phyloP scores from a whole-genome alignment of 257 asterid genomes.

The Ilex aquifolium region DNA sequence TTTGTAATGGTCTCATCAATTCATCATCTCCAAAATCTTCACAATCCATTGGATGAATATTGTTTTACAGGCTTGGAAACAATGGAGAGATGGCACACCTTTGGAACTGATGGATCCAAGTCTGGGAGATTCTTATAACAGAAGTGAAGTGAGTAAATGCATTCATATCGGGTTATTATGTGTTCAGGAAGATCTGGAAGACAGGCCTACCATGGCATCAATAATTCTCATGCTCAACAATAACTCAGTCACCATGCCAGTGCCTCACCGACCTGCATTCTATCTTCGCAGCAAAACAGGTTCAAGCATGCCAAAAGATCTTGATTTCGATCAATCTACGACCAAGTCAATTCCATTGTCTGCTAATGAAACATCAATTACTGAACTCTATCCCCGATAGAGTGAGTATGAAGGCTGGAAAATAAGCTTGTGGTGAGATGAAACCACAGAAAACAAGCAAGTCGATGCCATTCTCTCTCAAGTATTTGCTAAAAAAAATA shows the following conservation, averaged over 20 bases:
- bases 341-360: conserved; percentile 15
- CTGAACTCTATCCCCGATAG: conserved; percentile 22
- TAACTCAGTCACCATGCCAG: conserved; percentile 2
- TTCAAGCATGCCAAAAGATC: background rate
- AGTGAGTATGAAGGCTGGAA: no score
- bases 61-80: conserved; percentile 23
- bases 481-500: no score
- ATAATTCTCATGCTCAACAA: conserved; percentile 23
- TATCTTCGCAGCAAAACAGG: conserved; percentile 3
- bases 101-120: conserved; percentile 22
- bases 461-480: no score
- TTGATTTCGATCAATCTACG: conserved; percentile 8
- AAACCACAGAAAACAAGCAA: no score
- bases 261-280: conserved; percentile 19
- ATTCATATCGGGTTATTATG: conserved; percentile 21
- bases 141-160: conserved; percentile 20
- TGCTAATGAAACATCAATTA: conserved; percentile 15
- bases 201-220: conserved; percentile 25
- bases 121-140: conserved; percentile 4
- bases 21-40: background rate
- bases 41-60: background rate
- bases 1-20: background rate
- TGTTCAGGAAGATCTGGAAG: conserved; percentile 20
- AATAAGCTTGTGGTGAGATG: no score
- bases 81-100: conserved; percentile 27